Evolutionary conservation across 345 rosid genomes (phyloP).

Genomic region (Laguncularia racemosa): DNA sequence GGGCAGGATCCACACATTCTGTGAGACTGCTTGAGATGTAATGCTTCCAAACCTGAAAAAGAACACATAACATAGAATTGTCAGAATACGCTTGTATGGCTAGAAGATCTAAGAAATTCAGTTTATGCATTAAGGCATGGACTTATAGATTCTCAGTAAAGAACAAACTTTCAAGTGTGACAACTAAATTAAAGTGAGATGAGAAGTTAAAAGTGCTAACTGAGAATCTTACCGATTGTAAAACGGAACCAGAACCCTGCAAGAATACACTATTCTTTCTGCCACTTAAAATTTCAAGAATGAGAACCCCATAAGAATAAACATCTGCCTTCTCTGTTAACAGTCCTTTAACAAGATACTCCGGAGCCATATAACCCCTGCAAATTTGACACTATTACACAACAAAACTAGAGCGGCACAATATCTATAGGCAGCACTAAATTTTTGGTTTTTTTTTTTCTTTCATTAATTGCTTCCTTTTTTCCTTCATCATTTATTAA

Average conservation of each 20-base stretch:
- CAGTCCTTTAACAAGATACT: slow-evolving; percentile 16
- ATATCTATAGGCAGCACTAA: too few species aligned
- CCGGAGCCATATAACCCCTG: slow-evolving; percentile 22
- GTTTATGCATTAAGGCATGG: too few species aligned
- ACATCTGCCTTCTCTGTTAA: slow-evolving; percentile 17
- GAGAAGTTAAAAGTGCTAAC: not conserved
- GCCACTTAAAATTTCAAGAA: slow-evolving; percentile 14
- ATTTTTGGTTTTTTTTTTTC: too few species aligned
- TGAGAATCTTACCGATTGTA: slow-evolving; percentile 4
- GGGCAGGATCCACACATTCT: slow-evolving; percentile 4
- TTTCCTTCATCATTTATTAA: too few species aligned
- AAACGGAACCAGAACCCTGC: slow-evolving; percentile 3
- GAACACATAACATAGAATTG: not conserved
- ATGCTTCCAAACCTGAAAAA: slow-evolving; percentile 8
- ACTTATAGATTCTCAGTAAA: too few species aligned
- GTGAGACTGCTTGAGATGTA: slow-evolving; percentile 5
- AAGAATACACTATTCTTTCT: slow-evolving; percentile 4
- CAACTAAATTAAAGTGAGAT: not conserved
- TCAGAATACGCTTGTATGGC: not conserved
- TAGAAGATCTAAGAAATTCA: not conserved
- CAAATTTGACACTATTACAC: not conserved
- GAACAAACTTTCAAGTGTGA: not conserved
- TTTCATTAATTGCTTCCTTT: too few species aligned
- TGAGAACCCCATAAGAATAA: slow-evolving; percentile 10
- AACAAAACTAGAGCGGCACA: not conserved